A percentile compares a stretch with the other conserved stretches of the same genome.
phyloP scores from a whole-genome alignment of 2,329 filamentous ascomycete species.

The Phialophora chinensis region DNA sequence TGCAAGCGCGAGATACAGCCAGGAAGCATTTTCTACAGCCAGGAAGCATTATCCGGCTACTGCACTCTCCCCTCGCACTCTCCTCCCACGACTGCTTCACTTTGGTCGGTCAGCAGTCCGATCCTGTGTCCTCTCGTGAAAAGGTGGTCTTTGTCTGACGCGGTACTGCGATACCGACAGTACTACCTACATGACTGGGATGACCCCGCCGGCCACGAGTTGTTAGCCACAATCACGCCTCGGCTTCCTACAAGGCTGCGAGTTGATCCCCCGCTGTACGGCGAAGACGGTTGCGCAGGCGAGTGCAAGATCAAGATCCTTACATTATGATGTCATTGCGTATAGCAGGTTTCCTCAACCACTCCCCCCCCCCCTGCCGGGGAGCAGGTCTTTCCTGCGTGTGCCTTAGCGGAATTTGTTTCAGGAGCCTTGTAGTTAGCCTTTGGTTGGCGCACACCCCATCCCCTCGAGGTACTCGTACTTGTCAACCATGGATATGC shows the following conservation, averaged over 20 bases:
- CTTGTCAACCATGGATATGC: not conserved
- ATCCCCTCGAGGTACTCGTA: not conserved
- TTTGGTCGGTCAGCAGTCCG: too few species aligned
- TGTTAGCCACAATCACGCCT: not conserved
- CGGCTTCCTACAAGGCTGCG: not conserved
- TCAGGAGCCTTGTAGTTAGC: not conserved
- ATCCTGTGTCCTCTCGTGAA: too few species aligned
- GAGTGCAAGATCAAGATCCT: not conserved
- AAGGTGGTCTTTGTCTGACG: too few species aligned
- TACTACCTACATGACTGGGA: too few species aligned
- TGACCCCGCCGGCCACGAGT: not conserved
- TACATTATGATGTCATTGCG: not conserved
- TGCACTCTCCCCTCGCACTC: too few species aligned
- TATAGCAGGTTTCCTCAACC: not conserved
- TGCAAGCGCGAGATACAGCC: not conserved
- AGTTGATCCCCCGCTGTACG: not conserved
- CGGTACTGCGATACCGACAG: too few species aligned
- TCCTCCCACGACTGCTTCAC: too few species aligned
- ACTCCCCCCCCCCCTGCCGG: too few species aligned
- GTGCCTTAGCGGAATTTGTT: not conserved
- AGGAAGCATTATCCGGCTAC: not conserved
- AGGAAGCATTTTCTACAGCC: not conserved
- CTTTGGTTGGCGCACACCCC: not conserved
- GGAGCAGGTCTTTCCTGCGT: not conserved
- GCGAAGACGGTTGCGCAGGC: not conserved